These are phyloP conservation scores for Acanthamoeba lenticulata DNA, from an alignment of 208 protist species.

Conservation along the genomic window DNA sequence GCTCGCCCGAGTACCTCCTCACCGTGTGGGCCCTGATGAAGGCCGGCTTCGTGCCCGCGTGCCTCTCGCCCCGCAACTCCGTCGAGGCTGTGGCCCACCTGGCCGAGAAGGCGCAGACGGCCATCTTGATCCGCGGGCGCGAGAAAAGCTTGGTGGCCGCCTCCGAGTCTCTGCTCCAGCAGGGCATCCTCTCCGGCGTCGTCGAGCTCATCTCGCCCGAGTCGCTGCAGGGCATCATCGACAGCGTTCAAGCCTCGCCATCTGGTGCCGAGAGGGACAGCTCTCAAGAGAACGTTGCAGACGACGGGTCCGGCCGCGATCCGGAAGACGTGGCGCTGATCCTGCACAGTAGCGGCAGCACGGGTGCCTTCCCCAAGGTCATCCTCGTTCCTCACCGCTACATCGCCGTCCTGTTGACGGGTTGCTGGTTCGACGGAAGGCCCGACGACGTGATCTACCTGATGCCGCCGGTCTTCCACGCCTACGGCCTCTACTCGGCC, in stretches of 20 bases:
- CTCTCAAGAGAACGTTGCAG: background rate
- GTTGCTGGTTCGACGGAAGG: background rate
- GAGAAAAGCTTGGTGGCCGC: background rate
- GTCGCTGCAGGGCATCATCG: background rate
- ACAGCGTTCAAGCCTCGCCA: background rate
- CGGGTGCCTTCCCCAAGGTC: background rate
- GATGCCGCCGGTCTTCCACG: constrained; percentile 7
- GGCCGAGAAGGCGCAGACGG: background rate
- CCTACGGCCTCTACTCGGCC: background rate
- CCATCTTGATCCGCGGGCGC: background rate
- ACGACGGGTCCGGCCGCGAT: background rate
- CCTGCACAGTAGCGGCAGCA: constrained; percentile 10
- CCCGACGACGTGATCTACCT: background rate
- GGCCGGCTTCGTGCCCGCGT: background rate
- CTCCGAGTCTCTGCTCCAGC: background rate
- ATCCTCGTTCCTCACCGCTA: background rate
- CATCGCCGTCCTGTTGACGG: background rate
- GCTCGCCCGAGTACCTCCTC: background rate
- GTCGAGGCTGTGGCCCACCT: background rate
- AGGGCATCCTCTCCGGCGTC: background rate
- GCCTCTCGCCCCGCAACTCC: background rate
- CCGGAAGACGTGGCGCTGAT: background rate
- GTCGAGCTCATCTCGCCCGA: background rate
- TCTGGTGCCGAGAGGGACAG: background rate
- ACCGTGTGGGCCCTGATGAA: background rate